phyloP scores from a whole-genome alignment of 2,329 filamentous ascomycete genomes.

The Botrytis fabae region DNA sequence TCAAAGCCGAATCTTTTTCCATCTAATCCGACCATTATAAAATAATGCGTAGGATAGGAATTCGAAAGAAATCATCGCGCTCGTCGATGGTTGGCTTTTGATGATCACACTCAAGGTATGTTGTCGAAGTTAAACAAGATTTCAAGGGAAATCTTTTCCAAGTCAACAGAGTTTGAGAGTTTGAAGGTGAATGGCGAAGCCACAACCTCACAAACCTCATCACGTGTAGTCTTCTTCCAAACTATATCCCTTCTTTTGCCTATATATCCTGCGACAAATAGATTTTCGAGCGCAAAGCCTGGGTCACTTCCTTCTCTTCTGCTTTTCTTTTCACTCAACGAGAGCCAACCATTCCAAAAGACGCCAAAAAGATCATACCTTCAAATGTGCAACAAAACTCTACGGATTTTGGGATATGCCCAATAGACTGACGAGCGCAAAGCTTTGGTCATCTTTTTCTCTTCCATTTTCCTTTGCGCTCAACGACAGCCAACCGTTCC shows the following conservation, averaged over 20 bases:
- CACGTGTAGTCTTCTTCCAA: not conserved
- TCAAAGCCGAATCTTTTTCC: not conserved
- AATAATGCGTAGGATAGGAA: not conserved
- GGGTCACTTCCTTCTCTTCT: not conserved
- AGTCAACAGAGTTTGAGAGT: not conserved
- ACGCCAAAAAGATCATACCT: too few species aligned
- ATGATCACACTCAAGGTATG: not conserved
- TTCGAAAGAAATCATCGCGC: not conserved
- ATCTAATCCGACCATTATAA: accelerated
- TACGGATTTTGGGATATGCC: not conserved
- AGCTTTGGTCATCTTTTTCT: not conserved
- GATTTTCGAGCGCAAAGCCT: not conserved
- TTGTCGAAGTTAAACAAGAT: not conserved
- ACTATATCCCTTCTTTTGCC: too few species aligned
- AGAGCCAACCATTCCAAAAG: not conserved
- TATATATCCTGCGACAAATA: not conserved
- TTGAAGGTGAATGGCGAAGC: not conserved
- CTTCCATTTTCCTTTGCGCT: not conserved
- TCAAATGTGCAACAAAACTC: too few species aligned
- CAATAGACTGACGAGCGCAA: not conserved
- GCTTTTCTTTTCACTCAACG: not conserved
- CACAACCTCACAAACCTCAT: not conserved
- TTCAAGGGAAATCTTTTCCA: not conserved
- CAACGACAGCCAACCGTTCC: not conserved
- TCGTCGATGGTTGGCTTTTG: not conserved